Base-by-base conservation (phyloP, 805 yeast genomes). In the Zygotorulaspora sp. region DNA sequence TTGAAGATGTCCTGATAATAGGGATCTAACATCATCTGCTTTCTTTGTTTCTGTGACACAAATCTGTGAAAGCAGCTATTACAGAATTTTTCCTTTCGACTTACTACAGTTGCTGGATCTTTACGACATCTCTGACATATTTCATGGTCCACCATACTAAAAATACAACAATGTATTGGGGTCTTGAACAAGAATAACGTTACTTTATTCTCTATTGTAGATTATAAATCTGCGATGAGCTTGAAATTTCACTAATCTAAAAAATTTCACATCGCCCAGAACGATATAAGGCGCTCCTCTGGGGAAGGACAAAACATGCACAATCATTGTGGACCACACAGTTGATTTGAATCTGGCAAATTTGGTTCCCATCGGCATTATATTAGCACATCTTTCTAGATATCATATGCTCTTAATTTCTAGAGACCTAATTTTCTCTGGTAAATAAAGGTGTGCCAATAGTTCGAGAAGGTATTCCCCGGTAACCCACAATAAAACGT, bases 21-120 rank as follows among this genome's bases (percentile, higher is more conserved):
- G 10, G 83, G 88, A 46, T 72, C 75, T 5, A 54, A 47, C 56
- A 66, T 69, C 87, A 90, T 78, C 53, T 73, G 83, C 53, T 82
- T 83, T 44, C 95, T 70, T 60, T 85, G 88, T 58, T 89, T 89
- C 16, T 85, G 80, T 40, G 81, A 71, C 24, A 89, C 68, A 55
- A 86, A 89, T 42, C 78, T 71, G 14, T 73, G 55, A 50, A 86
- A 90, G 59, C 97, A 89, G 2, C 33, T 49, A 19, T 45, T 35
- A 38, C 65, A 61, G 33, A 62, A 62, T 2, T 39, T 27, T 35
- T 61, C 65, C 38, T 60, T 62, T 34, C 66, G 49, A 6, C 64
- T 29, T 9, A 24, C 11, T 26, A 38, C 42, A 11, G 21, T 30
- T 9, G 37, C 30, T 5, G n/a, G 15, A 7, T 17, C 25, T 22